phyloP scores from a whole-genome alignment of 345 rosid genomes.

The Brassica carinata region DNA sequence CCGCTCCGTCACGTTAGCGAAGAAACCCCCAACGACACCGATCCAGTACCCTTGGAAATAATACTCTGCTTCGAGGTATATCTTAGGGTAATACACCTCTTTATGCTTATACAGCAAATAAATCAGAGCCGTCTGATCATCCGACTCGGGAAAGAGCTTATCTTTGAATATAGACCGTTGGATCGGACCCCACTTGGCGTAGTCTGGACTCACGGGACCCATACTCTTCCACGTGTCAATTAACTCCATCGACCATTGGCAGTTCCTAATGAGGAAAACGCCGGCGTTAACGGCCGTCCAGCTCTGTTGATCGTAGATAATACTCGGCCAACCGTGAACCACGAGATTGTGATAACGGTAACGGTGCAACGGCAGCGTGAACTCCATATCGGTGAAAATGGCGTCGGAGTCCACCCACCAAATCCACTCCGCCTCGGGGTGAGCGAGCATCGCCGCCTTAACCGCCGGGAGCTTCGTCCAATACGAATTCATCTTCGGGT shows the following conservation, averaged over 20 bases:
- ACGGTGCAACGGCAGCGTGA: conserved; percentile 62
- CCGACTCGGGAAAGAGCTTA: conserved; percentile 75
- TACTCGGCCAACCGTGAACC: conserved; percentile 78
- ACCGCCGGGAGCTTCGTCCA: conserved; percentile 89
- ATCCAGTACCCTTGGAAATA: conserved; percentile 79
- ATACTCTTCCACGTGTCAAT: conserved; percentile 69
- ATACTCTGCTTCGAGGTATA: conserved; percentile 69
- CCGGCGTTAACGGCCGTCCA: conserved; percentile 96
- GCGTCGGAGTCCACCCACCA: conserved; percentile 99
- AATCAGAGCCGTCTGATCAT: conserved; percentile 85
- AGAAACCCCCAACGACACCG: conserved; percentile 53
- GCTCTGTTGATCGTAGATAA: conserved; percentile 63
- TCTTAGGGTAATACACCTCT: conserved; percentile 55
- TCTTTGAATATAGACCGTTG: conserved; percentile 72
- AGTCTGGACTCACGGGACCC: conserved; percentile 73
- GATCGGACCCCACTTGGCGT: conserved; percentile 66
- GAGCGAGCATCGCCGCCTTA: conserved; percentile 87
- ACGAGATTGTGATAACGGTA: conserved; percentile 72
- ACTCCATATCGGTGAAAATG: conserved; percentile 89
- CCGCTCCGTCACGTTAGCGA: conserved; percentile 59
- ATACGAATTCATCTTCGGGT: conserved; percentile 68
- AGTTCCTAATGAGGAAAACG: conserved; percentile 76
- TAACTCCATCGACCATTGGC: conserved; percentile 98
- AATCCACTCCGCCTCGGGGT: conserved; percentile 99
- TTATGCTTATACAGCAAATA: conserved; percentile 58